Evolutionary conservation across 305 asterid genomes (phyloP).

Genomic region (Fraxinus latifolia): DNA sequence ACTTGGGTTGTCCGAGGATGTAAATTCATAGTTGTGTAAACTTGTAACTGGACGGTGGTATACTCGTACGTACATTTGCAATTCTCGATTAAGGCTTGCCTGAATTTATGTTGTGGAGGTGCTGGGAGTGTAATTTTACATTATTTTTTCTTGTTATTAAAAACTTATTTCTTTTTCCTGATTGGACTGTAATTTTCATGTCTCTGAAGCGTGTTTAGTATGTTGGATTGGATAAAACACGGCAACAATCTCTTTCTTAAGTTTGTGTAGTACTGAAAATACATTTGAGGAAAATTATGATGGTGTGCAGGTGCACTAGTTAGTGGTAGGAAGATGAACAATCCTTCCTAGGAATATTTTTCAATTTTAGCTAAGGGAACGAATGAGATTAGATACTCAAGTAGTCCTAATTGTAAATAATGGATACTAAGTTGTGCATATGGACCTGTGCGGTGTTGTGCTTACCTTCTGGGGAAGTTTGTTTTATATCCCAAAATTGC

Average conservation of each 20-base stretch:
- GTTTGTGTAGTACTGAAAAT: not conserved
- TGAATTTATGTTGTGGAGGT: not conserved
- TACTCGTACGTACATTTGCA: slow-evolving; percentile 25
- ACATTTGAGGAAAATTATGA: not conserved
- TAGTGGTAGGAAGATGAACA: not conserved
- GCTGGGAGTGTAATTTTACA: not conserved
- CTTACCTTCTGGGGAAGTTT: not conserved
- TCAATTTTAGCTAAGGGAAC: not conserved
- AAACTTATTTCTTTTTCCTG: not conserved
- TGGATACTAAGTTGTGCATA: not conserved
- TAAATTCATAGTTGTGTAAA: slow-evolving; percentile 7
- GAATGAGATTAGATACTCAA: not conserved
- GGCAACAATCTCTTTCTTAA: not conserved
- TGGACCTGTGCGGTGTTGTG: not conserved
- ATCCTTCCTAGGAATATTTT: not conserved
- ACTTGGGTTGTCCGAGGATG: slow-evolving; percentile 17
- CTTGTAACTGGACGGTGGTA: not conserved
- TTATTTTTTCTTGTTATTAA: not conserved
- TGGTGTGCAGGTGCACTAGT: not conserved
- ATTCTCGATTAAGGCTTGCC: not conserved
- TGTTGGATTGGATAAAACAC: not conserved
- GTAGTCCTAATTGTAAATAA: not conserved
- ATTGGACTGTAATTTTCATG: not conserved
- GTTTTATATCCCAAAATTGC: not conserved
- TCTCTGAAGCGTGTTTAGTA: not conserved